Percentiles rank a stretch among this genome's conserved stretches.
These are phyloP conservation scores for Odonthalia washingtoniensis DNA, from an alignment of 31 red algal genomes.

Conservation along the genomic window DNA sequence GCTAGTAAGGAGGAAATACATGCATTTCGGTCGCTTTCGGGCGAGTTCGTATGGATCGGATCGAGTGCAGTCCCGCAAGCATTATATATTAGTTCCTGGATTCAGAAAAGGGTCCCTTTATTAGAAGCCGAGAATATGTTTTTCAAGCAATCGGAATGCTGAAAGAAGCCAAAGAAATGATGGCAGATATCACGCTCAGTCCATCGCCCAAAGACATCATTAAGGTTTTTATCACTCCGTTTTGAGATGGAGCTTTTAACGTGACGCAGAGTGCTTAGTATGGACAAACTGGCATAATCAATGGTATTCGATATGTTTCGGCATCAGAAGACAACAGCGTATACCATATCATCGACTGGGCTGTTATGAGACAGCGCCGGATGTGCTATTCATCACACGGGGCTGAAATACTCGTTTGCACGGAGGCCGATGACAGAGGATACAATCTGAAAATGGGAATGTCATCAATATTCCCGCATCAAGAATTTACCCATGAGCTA, in stretches of 20 bases:
- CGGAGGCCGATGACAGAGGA: too few relatives aligned
- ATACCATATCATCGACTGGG: slow-evolving; percentile 9
- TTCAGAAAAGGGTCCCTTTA: background rate
- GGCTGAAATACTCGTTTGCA: too few relatives aligned
- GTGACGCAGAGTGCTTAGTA: background rate
- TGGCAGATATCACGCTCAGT: background rate
- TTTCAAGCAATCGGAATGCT: background rate
- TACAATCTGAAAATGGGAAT: too few relatives aligned
- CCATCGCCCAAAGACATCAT: background rate
- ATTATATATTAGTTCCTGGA: background rate
- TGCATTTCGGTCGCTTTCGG: background rate
- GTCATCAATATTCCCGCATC: too few relatives aligned
- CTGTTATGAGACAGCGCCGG: background rate
- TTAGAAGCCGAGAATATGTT: background rate
- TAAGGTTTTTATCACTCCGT: background rate
- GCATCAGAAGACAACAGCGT: too few relatives aligned
- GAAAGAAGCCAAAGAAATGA: background rate
- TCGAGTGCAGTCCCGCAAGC: background rate
- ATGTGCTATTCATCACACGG: too few relatives aligned
- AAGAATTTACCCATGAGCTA: too few relatives aligned
- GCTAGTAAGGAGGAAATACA: background rate
- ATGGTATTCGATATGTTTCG: background rate
- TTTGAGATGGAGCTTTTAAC: slow-evolving; percentile 6
- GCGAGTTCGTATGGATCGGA: slow-evolving; percentile 22
- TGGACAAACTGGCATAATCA: background rate